Percentiles rank a stretch among this genome's conserved stretches.
phyloP scores from a whole-genome alignment of 495 filamentous ascomycete species.

The Tuber borchii region DNA sequence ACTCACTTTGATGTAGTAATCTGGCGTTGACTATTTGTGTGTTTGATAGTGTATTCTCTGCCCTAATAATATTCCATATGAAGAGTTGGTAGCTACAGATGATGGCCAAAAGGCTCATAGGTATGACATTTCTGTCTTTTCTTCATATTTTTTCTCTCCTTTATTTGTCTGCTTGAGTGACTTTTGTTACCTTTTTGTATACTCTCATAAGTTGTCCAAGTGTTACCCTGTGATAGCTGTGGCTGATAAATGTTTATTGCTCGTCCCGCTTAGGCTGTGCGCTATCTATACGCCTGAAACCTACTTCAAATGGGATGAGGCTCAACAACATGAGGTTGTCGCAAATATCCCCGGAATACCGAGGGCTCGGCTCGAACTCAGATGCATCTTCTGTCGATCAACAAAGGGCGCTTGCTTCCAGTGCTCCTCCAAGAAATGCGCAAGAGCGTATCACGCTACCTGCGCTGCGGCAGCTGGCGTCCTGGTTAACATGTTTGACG shows the following conservation, averaged over 20 bases:
- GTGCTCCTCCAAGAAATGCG: constrained; percentile 91
- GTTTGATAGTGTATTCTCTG: constrained; percentile 67
- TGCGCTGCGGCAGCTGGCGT: constrained; percentile 89
- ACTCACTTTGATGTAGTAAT: constrained; percentile 42
- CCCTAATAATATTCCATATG: constrained; percentile 81
- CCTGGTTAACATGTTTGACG: constrained; percentile 73
- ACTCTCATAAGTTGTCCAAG: not conserved
- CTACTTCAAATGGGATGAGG: constrained; percentile 62
- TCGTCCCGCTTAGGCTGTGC: constrained; percentile 51
- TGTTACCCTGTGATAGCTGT: constrained; percentile 15
- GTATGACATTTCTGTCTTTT: constrained; percentile 21
- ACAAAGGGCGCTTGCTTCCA: constrained; percentile 94
- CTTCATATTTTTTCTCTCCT: constrained; percentile 17
- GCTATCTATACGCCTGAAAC: constrained; percentile 90
- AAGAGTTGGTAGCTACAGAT: constrained; percentile 78
- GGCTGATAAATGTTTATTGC: constrained; percentile 25
- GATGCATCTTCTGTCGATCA: constrained; percentile 88
- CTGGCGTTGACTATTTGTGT: constrained; percentile 32
- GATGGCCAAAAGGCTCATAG: constrained; percentile 82
- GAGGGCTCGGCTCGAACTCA: constrained; percentile 81
- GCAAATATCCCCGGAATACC: constrained; percentile 71
- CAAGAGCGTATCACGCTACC: constrained; percentile 86
- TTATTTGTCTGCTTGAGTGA: constrained; percentile 5
- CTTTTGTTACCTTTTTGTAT: constrained; percentile 4
- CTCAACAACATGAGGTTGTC: constrained; percentile 62